A percentile compares a stretch with the other conserved stretches of the same genome.
Evolutionary conservation across 169 alveolate genomes (phyloP).

Genomic region (Plasmodium sp.): DNA sequence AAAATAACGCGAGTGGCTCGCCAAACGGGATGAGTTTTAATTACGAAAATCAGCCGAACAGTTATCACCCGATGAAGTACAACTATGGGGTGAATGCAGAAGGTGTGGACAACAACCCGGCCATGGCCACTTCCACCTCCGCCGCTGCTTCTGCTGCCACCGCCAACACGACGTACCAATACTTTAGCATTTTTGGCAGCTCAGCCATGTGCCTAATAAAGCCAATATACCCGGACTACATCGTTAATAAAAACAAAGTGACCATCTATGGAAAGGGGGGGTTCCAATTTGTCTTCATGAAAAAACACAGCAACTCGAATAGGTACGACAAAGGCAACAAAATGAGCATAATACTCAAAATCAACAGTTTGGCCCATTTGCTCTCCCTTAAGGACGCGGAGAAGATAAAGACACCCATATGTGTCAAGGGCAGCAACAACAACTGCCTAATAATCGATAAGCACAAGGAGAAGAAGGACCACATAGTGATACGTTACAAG

Average conservation of each 20-base stretch:
- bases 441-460: constrained; percentile 54
- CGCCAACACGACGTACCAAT: constrained; percentile 58
- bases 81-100: constrained; percentile 12
- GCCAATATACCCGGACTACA: constrained; percentile 61
- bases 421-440: constrained; percentile 45
- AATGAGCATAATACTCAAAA: constrained; percentile 59
- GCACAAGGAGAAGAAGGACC: constrained; percentile 68
- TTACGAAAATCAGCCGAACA: neutral
- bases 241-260: constrained; percentile 56
- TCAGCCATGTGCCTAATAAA: constrained; percentile 72
- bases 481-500: constrained; percentile 54
- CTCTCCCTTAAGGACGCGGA: constrained; percentile 42
- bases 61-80: constrained; percentile 32
- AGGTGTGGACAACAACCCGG: neutral
- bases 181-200: constrained; percentile 69
- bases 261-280: constrained; percentile 73
- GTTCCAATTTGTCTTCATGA: constrained; percentile 72
- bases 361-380: constrained; percentile 41
- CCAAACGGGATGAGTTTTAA: neutral
- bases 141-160: neutral
- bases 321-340: constrained; percentile 66
- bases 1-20: neutral
- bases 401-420: constrained; percentile 39
- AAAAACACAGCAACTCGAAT: constrained; percentile 63
- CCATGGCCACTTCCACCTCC: neutral